These are phyloP conservation scores for Sclerotinia trifoliorum DNA, from an alignment of 2,329 filamentous ascomycete species.

Conservation along the genomic window DNA sequence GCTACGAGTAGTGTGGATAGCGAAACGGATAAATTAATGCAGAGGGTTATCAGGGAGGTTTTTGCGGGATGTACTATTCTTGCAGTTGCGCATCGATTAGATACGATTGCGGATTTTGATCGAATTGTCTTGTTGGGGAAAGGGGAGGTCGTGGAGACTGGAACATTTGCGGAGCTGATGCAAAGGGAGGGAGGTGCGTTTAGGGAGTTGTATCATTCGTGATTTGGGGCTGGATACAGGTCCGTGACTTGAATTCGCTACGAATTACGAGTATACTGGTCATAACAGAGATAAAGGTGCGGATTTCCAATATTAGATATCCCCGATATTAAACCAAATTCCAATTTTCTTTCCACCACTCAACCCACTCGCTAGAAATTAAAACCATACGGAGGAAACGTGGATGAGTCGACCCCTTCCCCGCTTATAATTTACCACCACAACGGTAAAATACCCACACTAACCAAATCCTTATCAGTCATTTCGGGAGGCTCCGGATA, in stretches of 20 bases:
- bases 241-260: neutral
- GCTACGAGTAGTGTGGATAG: conserved; percentile 53
- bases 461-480: neutral
- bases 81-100: conserved; percentile 42
- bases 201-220: conserved; percentile 28
- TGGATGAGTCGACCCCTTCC: neutral
- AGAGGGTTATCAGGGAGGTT: conserved; percentile 52
- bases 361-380: too few species aligned
- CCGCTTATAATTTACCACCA: too few species aligned
- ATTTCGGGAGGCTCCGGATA: neutral
- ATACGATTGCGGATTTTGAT: conserved; percentile 49
- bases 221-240: neutral
- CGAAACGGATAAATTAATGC: conserved; percentile 55
- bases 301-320: neutral
- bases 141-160: conserved; percentile 17
- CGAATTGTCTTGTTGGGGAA: conserved; percentile 18
- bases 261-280: neutral
- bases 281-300: neutral
- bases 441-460: neutral
- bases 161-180: conserved; percentile 7
- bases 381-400: too few species aligned
- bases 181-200: conserved; percentile 40
- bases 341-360: too few species aligned
- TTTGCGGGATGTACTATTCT: conserved; percentile 56
- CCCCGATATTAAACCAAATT: too few species aligned